Evolutionary conservation across 2,329 filamentous ascomycete species (phyloP).

Genomic region (Chaetomium sp.): DNA sequence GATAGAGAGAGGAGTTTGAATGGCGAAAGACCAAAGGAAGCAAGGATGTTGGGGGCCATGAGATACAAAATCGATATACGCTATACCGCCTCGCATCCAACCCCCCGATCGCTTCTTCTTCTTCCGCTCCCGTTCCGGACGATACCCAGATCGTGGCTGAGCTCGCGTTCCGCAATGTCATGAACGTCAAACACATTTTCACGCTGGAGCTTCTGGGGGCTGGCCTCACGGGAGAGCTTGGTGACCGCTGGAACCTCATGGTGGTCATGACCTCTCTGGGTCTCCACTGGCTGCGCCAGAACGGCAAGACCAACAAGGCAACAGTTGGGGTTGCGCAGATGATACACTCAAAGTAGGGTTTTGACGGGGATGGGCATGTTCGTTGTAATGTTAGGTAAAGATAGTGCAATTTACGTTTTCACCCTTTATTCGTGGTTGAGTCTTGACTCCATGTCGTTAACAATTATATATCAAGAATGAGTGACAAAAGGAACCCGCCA

Average conservation of each 20-base stretch:
- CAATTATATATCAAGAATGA: no score
- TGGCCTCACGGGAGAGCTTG: slow-evolving; percentile 21
- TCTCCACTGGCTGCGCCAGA: slow-evolving; percentile 16
- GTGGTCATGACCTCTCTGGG: slow-evolving; percentile 19
- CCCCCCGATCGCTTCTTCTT: not conserved
- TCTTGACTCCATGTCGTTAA: no score
- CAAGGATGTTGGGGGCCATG: not conserved
- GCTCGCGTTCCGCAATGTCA: slow-evolving; percentile 10
- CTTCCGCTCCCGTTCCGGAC: not conserved
- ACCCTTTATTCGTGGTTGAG: no score
- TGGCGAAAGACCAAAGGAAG: slow-evolving; percentile 14
- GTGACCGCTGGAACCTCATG: slow-evolving; percentile 25
- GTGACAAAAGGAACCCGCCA: no score
- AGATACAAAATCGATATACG: no score
- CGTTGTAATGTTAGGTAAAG: no score
- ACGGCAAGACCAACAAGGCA: slow-evolving; percentile 16
- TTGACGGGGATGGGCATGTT: no score
- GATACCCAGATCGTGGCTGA: slow-evolving; percentile 4
- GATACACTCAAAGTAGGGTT: not conserved
- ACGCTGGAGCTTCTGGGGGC: slow-evolving; percentile 20
- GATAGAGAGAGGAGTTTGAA: slow-evolving; percentile 17
- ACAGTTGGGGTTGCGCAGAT: slow-evolving; percentile 17
- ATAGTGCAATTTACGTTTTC: no score
- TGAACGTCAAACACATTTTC: slow-evolving; percentile 15
- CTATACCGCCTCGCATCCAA: no score